Base-by-base conservation (phyloP, 805 yeast genomes). In the Hanseniaspora thailandica region DNA sequence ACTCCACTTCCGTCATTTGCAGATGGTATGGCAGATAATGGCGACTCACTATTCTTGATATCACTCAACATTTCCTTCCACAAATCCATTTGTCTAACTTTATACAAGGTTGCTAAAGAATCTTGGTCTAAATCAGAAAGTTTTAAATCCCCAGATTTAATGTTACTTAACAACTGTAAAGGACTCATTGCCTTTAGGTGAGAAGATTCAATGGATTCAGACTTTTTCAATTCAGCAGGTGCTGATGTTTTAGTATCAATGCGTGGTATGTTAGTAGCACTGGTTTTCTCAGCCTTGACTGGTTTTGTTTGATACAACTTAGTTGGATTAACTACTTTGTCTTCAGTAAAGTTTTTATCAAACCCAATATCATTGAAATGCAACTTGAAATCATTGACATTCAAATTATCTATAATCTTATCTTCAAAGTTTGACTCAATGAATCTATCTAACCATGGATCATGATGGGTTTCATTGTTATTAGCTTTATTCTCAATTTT, bases 371-470 rank as follows among this genome's bases (percentile, higher is more conserved):
- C 76, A 57, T 81, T 72, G 47, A 74, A 64, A 59, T 78, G 56
- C 72, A 73, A 36, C 5, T 46, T 52, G 26, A 52, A 46, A 3
- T 39, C 46, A 26, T 46, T 40, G 13, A 34, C 36, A 12, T 52
- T 47, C 69, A 74, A 34, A 60, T 65, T 47, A 71, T 81, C 59
- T 35, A 65, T 62, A 54, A 82, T 76, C 52, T 78, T 76, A 31
- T 75, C 72, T 45, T 81, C 84, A 57, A 76, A 74, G 5, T 87
- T 85, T 1, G 85, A 77, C 52, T 73, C 78, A 47, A 84, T 77
- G 59, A 84, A 82, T 57, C 82, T 87, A 31, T 78, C 74, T 15
- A 84, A 68, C 89, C 90, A 82, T 55, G 78, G 54, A 28, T 50
- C 54, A 33, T 50, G 38, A 22, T 41, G 44, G 20, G 55, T 52